These are phyloP conservation scores for Penicillium ucsense DNA, from an alignment of 495 filamentous ascomycete species.

Conservation along the genomic window DNA sequence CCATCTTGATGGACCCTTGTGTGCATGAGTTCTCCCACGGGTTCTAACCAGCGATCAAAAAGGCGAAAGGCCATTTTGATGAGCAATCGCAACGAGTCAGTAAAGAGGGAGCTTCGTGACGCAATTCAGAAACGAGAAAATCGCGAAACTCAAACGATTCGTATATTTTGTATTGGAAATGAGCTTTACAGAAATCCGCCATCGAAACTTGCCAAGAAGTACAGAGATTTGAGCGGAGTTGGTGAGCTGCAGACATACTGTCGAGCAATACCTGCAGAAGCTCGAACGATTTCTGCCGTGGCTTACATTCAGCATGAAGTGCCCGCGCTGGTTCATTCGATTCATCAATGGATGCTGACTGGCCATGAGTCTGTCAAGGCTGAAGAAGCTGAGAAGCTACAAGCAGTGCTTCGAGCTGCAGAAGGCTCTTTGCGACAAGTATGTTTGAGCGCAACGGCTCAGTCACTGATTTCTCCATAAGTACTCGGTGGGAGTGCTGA, in stretches of 20 bases:
- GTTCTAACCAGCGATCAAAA: neutral
- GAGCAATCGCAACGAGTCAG: neutral
- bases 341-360: neutral
- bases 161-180: neutral
- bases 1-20: no score
- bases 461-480: no score
- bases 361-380: neutral
- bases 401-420: neutral
- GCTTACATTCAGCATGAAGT: neutral
- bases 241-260: neutral
- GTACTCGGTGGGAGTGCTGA: neutral
- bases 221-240: neutral
- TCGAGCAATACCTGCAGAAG: neutral
- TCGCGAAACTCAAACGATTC: neutral
- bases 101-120: neutral
- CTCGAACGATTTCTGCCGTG: neutral
- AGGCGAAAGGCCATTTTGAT: neutral
- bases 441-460: neutral
- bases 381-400: neutral
- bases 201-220: neutral
- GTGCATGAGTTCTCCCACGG: no score
- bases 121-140: neutral
- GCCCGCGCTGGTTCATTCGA: neutral
- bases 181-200: neutral
- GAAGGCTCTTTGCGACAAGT: neutral